Conservation (phyloP, 2,329 filamentous ascomycete genomes). For the Fusarium marasasianum region DNA sequence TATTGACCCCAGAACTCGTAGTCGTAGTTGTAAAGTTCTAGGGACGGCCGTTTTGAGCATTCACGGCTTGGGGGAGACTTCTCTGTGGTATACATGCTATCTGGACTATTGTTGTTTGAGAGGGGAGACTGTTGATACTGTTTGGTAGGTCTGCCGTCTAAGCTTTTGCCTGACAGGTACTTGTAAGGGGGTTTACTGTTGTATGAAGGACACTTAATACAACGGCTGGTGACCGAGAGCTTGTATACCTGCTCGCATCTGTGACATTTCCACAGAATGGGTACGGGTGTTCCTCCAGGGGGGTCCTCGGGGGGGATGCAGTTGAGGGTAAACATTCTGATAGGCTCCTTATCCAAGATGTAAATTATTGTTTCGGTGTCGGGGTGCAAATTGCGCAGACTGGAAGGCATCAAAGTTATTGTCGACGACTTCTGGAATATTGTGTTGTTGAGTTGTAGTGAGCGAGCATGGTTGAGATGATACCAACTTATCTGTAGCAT, state of each 20-base stretch:
- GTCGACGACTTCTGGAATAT: too few species aligned
- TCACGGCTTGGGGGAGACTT: neutral
- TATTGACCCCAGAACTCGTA: conserved; percentile 44
- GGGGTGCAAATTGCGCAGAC: neutral
- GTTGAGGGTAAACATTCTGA: neutral
- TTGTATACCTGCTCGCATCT: conserved; percentile 41
- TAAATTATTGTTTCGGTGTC: neutral
- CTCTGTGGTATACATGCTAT: neutral
- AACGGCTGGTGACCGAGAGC: conserved; percentile 24
- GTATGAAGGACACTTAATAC: conserved; percentile 5
- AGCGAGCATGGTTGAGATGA: neutral
- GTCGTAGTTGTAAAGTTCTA: conserved; percentile 37
- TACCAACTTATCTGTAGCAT: neutral
- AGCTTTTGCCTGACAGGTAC: neutral
- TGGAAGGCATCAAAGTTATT: neutral
- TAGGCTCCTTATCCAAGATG: neutral
- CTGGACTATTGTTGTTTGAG: neutral
- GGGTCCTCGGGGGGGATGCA: neutral
- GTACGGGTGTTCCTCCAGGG: neutral
- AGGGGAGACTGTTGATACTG: neutral
- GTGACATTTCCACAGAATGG: conserved; percentile 45
- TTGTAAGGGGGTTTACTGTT: neutral
- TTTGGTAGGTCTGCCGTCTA: neutral
- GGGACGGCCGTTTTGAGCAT: neutral
- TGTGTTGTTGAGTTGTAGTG: neutral